Base-by-base conservation (phyloP, 495 filamentous ascomycete species). In the Hypoxylon crocopeplum region DNA sequence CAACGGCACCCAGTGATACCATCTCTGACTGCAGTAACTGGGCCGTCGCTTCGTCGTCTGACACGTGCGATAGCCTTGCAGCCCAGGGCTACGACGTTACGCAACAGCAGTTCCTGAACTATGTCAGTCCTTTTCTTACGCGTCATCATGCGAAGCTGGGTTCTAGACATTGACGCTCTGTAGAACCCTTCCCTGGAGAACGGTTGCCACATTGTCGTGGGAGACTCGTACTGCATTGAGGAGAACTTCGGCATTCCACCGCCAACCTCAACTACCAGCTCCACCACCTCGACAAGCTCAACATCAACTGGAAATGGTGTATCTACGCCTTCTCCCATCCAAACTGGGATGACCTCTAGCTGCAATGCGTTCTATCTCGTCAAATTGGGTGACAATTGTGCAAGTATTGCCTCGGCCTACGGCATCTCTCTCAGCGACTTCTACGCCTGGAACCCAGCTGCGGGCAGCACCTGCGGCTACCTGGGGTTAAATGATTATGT, bases 331-430 rank as follows among this genome's bases (percentile, higher is more conserved):
- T 33, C 62, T 19, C 76, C 76, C 11, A 59, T 51, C 15, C 69
- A 72, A 59, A 62, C 69, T 12, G 73, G 73, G 29, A 74, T 74
- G 37, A 55, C 58, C 16, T 27, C 13, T 16, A 69, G 69, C 60
- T 83, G 79, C 66, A 62, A 74, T 39, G 56, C 69, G 33, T 82
- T 77, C 59, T 69, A 76, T 58, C 60, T 72, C 13, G 71, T 80
- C 12, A 17, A 51, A 11, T 32, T 38, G 3, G 77, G 74, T 24
- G 79, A 83, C 52, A 72, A 64, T 48, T 83, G 80, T 59, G 45
- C 46, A 12, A 60, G 64, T 27, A 66, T 83, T 29, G 72, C 70
- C 17, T 30, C 53, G 10, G 22, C 24, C 22, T 16, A 58, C 37
- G 51, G 62, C 2, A 72, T 77, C 37, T 58, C 69, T 41, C 25